A percentile compares a stretch with the other conserved stretches of the same genome.
These are phyloP conservation scores for Arthroderma sp. DNA, from an alignment of 2,329 filamentous ascomycete genomes.

Conservation along the genomic window DNA sequence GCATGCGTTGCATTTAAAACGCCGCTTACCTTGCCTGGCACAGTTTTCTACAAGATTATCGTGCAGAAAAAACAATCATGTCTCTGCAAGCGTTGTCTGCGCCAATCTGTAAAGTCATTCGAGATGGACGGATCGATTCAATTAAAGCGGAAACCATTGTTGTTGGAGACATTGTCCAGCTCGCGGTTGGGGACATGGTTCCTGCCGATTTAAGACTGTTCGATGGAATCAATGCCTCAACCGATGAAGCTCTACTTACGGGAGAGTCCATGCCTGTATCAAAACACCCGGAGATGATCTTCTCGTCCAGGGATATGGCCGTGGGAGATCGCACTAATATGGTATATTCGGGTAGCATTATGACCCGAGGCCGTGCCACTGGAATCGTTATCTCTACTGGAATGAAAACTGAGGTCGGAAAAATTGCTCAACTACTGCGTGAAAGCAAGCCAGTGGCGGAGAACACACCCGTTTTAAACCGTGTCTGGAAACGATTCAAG, in stretches of 20 bases:
- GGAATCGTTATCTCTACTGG: conserved; percentile 50
- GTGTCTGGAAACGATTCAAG: conserved; percentile 31
- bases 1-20: background rate
- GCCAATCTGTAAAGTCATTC: conserved; percentile 38
- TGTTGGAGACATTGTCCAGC: conserved; percentile 46
- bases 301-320: conserved; percentile 32
- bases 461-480: conserved; percentile 30
- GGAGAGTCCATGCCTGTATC: conserved; percentile 49
- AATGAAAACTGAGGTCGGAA: conserved; percentile 50
- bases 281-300: conserved; percentile 37
- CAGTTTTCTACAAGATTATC: conserved; percentile 41
- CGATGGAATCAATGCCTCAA: conserved; percentile 46
- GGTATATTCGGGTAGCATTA: conserved; percentile 47
- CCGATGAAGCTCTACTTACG: conserved; percentile 50
- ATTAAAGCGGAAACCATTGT: conserved; percentile 44
- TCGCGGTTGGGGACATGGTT: conserved; percentile 36
- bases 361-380: conserved; percentile 47
- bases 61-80: conserved; percentile 42
- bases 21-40: background rate
- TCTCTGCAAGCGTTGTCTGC: conserved; percentile 38
- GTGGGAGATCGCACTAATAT: conserved; percentile 51
- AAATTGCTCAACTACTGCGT: conserved; percentile 46
- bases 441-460: conserved; percentile 35
- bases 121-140: conserved; percentile 37
- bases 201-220: conserved; percentile 39